These are phyloP conservation scores for Glebionis coronaria DNA, from an alignment of 129 eudicot genomes.

Conservation along the genomic window DNA sequence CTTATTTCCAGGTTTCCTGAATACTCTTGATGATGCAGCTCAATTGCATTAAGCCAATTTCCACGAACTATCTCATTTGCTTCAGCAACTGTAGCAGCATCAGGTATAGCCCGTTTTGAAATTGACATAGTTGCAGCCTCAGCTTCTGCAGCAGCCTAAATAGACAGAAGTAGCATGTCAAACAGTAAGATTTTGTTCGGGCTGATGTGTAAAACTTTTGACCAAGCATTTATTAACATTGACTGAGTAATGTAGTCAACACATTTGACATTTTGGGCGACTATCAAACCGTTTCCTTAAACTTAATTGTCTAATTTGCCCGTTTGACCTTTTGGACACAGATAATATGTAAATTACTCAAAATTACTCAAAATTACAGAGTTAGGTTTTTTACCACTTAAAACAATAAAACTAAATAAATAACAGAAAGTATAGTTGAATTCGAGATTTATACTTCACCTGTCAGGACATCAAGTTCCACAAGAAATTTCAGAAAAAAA, in stretches of 20 bases:
- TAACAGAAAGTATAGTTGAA: background rate
- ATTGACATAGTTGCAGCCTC: conserved; percentile 98
- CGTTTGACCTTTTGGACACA: no score
- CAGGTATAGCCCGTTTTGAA: conserved; percentile 71
- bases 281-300: no score
- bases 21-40: conserved; percentile 62
- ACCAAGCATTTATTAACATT: background rate
- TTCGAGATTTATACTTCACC: background rate
- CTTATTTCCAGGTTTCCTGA: conserved; percentile 45
- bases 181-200: background rate
- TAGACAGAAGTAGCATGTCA: background rate
- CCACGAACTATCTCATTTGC: conserved; percentile 94
- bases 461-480: background rate
- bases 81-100: conserved; percentile 83
- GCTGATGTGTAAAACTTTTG: no score
- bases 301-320: no score
- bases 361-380: no score
- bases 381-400: background rate
- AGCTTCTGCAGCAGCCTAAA: conserved; percentile 99
- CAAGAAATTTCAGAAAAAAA: background rate
- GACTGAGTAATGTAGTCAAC: no score
- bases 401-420: background rate
- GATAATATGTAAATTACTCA: no score
- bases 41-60: conserved; percentile 88
- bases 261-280: no score